Evolutionary conservation across 257 asterid species (phyloP).

Genomic region (Ocimum tenuiflorum): DNA sequence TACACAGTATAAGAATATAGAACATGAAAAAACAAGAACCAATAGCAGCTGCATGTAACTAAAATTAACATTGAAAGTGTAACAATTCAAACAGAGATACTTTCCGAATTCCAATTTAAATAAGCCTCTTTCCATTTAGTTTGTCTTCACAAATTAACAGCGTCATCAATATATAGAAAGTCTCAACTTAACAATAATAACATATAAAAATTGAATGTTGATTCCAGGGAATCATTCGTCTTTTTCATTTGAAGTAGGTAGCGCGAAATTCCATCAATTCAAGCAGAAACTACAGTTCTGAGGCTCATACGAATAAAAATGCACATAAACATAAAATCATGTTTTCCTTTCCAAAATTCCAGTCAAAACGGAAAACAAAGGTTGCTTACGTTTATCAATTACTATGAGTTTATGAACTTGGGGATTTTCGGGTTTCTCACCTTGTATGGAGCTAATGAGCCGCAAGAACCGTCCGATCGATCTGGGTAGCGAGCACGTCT

Average conservation of each 20-base stretch:
- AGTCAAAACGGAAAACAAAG: too few relatives aligned
- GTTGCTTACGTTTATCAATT: too few relatives aligned
- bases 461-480: too few relatives aligned
- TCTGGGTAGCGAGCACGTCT: too few relatives aligned
- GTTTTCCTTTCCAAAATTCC: too few relatives aligned
- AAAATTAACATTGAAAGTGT: too few relatives aligned
- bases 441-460: too few relatives aligned
- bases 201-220: not conserved
- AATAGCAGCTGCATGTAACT: not conserved
- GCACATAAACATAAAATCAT: too few relatives aligned
- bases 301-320: not conserved
- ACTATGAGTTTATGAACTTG: too few relatives aligned
- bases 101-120: not conserved
- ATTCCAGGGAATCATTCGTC: not conserved
- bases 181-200: not conserved
- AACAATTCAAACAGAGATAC: not conserved
- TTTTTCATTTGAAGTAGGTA: not conserved
- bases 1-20: not conserved
- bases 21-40: not conserved
- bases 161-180: not conserved
- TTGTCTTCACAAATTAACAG: not conserved
- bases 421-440: too few relatives aligned
- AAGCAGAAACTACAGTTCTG: not conserved
- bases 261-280: not conserved
- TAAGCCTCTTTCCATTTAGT: not conserved